phyloP scores from a whole-genome alignment of 2,329 filamentous ascomycete genomes.

The Trichoderma arundinaceum region DNA sequence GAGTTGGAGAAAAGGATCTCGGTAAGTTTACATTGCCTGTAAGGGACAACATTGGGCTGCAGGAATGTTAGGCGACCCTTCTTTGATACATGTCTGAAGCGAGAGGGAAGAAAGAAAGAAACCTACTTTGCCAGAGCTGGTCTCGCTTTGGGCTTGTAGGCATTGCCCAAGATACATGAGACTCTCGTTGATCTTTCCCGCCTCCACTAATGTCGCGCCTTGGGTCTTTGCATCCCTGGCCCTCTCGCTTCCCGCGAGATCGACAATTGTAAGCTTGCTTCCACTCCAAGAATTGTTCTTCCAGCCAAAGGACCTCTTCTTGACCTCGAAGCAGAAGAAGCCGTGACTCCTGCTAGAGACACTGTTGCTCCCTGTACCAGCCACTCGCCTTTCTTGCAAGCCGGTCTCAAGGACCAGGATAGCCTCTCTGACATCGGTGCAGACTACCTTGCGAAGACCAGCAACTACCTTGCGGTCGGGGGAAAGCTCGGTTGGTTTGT shows the following conservation, averaged over 20 bases:
- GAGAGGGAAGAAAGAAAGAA: neutral
- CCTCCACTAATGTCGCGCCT: constrained; percentile 89
- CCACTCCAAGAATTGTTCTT: constrained; percentile 69
- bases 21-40: constrained; percentile 83
- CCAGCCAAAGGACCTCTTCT: constrained; percentile 66
- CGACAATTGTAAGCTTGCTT: constrained; percentile 84
- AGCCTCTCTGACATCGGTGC: constrained; percentile 80
- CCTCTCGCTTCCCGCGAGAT: constrained; percentile 91
- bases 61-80: constrained; percentile 33
- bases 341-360: constrained; percentile 91
- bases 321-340: constrained; percentile 95
- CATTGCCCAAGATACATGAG: constrained; percentile 98
- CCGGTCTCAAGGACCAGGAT: constrained; percentile 89
- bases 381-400: constrained; percentile 82
- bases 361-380: constrained; percentile 91
- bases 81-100: neutral
- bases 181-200: constrained; percentile 97
- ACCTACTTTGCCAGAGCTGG: constrained; percentile 72
- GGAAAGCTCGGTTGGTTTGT: constrained; percentile 88
- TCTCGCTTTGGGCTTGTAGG: constrained; percentile 89
- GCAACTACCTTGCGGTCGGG: constrained; percentile 94
- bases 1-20: constrained; percentile 88
- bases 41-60: constrained; percentile 75
- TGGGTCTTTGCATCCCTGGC: constrained; percentile 93
- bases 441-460: constrained; percentile 88